Conservation (phyloP, 805 yeast genomes). For the Yamadazyma tumulicola region DNA sequence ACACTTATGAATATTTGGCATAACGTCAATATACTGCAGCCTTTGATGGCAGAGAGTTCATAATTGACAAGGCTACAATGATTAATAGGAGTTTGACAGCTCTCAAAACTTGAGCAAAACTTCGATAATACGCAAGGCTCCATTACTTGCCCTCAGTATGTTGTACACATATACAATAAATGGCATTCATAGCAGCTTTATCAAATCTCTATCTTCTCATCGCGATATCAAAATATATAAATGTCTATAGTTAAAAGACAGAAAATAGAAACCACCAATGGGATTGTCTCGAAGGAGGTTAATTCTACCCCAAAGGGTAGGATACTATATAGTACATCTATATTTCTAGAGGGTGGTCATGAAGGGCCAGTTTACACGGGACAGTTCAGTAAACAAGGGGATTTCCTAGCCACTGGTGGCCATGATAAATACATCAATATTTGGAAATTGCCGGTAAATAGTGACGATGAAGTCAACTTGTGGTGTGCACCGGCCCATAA, state of each 20-base stretch:
- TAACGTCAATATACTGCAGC: conserved; percentile 28
- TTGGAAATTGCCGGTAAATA: conserved; percentile 41
- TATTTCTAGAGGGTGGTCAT: conserved; percentile 42
- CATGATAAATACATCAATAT: conserved; percentile 48
- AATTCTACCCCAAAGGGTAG: conserved; percentile 1
- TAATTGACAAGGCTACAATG: too few species aligned
- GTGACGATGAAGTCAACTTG: conserved; percentile 29
- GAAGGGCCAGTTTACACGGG: conserved; percentile 50
- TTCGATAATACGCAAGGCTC: too few species aligned
- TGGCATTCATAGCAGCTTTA: background rate
- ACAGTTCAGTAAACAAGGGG: conserved; percentile 51
- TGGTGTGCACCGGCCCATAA: conserved; percentile 56
- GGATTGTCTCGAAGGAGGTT: background rate
- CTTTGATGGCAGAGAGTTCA: too few species aligned
- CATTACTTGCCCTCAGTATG: too few species aligned
- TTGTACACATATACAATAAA: background rate
- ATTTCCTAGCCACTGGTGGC: conserved; percentile 59
- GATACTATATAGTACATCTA: conserved; percentile 23
- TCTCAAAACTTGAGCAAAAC: too few species aligned
- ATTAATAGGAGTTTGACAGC: too few species aligned
- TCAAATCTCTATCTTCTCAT: background rate
- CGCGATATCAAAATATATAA: background rate
- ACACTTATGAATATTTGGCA: conserved; percentile 78
- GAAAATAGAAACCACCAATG: conserved; percentile 9
- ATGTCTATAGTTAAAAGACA: conserved; percentile 37